A percentile compares a stretch with the other conserved stretches of the same genome.
Evolutionary conservation across 164 flowering plant genomes (phyloP).

Genomic region (Sedum album): DNA sequence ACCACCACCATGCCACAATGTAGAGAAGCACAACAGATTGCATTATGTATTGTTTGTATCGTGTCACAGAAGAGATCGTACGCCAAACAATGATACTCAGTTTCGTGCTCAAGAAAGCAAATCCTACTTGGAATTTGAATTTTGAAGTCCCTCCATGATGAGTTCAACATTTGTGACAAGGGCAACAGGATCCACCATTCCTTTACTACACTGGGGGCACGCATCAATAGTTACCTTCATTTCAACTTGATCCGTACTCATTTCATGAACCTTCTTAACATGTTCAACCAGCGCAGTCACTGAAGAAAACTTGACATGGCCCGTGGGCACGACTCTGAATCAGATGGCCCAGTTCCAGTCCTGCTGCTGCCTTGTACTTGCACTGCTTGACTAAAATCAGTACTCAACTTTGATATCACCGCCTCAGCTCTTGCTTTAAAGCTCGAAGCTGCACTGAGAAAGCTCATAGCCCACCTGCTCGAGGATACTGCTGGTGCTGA

Average conservation of each 20-base stretch:
- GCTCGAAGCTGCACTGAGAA: conserved; percentile 65
- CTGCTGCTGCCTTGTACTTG: conserved; percentile 36
- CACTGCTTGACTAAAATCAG: conserved; percentile 51
- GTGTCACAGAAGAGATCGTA: too few species aligned
- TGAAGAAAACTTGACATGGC: conserved; percentile 50
- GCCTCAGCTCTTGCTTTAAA: conserved; percentile 71
- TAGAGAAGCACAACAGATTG: not conserved
- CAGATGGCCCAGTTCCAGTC: conserved; percentile 37
- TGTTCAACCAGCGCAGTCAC: conserved; percentile 59
- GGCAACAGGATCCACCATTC: conserved; percentile 77
- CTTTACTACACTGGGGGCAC: conserved; percentile 85
- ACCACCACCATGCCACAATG: not conserved
- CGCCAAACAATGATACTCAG: not conserved
- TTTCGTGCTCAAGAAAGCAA: conserved; percentile 7
- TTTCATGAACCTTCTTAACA: too few species aligned
- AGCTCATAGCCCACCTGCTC: conserved; percentile 43
- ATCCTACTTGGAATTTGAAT: too few species aligned
- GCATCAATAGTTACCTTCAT: conserved; percentile 61
- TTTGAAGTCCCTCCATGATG: conserved; percentile 70
- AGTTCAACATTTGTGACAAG: conserved; percentile 87
- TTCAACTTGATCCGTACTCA: conserved; percentile 23
- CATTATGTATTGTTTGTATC: too few species aligned
- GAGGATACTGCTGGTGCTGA: conserved; percentile 39
- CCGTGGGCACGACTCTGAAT: conserved; percentile 71
- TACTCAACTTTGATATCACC: conserved; percentile 59